phyloP scores from a whole-genome alignment of 1,284 basidiomycete species.

The Cutaneotrichosporon cyanovorans region DNA sequence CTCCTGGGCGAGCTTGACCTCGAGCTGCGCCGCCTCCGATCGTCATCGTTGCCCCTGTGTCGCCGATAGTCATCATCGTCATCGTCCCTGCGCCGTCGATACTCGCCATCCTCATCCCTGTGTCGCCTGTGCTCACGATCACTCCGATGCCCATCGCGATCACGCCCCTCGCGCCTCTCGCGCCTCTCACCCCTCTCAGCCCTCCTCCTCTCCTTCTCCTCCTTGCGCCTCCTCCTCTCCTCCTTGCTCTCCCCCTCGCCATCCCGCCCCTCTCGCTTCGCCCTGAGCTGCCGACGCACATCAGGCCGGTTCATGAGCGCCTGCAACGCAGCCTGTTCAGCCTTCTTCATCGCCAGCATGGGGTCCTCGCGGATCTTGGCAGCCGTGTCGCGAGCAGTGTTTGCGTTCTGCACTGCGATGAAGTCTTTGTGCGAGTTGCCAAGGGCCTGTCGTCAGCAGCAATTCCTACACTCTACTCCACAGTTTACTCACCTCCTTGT shows the following conservation, averaged over 20 bases:
- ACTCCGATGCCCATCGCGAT: slow-evolving; percentile 3
- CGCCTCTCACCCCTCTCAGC: slow-evolving; percentile 14
- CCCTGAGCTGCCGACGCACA: slow-evolving; percentile 70
- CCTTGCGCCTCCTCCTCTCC: slow-evolving; percentile 54
- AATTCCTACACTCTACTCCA: too few relatives aligned
- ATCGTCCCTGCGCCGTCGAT: not conserved
- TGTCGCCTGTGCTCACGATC: not conserved
- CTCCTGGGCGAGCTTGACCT: not conserved
- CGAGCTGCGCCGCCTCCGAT: not conserved
- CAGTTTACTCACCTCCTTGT: slow-evolving; percentile 64
- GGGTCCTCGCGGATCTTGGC: slow-evolving; percentile 95
- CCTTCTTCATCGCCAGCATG: slow-evolving; percentile 89
- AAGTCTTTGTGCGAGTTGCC: slow-evolving; percentile 80
- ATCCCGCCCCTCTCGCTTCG: slow-evolving; percentile 61
- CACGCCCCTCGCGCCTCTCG: slow-evolving; percentile 8
- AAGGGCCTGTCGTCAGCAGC: slow-evolving; percentile 52
- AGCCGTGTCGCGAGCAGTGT: slow-evolving; percentile 78
- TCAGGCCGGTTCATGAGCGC: slow-evolving; percentile 85
- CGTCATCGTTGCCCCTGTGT: not conserved
- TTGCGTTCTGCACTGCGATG: slow-evolving; percentile 88
- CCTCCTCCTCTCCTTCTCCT: slow-evolving; percentile 49
- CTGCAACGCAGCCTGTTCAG: slow-evolving; percentile 89
- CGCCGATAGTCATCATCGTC: slow-evolving; percentile 8
- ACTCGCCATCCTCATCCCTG: slow-evolving; percentile 20
- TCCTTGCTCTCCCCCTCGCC: slow-evolving; percentile 53